A percentile compares a stretch with the other conserved stretches of the same genome.
These are phyloP conservation scores for Cantharellus cinnabarinus DNA, from an alignment of 768 basidiomycete species.

Conservation along the genomic window DNA sequence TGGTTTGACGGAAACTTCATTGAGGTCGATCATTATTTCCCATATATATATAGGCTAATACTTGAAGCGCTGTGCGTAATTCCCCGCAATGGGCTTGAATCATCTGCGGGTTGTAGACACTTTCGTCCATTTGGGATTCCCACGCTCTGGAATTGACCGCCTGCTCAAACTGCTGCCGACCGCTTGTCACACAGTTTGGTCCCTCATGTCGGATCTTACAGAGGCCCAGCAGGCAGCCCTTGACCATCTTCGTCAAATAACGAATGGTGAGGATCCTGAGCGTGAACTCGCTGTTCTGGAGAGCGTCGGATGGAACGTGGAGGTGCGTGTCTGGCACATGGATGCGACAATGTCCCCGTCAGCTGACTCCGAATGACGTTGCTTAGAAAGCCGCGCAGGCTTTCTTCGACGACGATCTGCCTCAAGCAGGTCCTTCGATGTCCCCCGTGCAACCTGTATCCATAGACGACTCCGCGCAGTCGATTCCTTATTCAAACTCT, in stretches of 20 bases:
- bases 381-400: conserved; percentile 36
- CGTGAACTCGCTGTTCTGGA: conserved; percentile 38
- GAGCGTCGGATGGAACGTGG: conserved; percentile 51
- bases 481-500: conserved; percentile 1
- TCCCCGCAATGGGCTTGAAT: too few relatives aligned
- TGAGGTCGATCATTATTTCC: too few relatives aligned
- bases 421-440: conserved; percentile 4
- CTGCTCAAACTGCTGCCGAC: too few relatives aligned
- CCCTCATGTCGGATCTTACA: conserved; percentile 7
- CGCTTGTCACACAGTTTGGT: too few relatives aligned
- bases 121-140: too few relatives aligned
- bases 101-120: too few relatives aligned
- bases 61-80: too few relatives aligned
- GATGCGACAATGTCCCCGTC: conserved; percentile 6
- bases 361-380: conserved; percentile 8
- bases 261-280: conserved; percentile 38
- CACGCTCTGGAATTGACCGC: too few relatives aligned
- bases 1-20: too few relatives aligned
- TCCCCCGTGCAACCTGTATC: conserved; percentile 12
- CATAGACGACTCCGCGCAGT: conserved; percentile 32
- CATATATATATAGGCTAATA: too few relatives aligned
- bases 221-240: conserved; percentile 11
- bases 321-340: conserved; percentile 23
- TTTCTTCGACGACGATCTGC: conserved; percentile 25
- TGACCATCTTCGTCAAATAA: conserved; percentile 34